phyloP scores from a whole-genome alignment of 192 early-diverging fungal species.

The Rhizophagus prolifer region DNA sequence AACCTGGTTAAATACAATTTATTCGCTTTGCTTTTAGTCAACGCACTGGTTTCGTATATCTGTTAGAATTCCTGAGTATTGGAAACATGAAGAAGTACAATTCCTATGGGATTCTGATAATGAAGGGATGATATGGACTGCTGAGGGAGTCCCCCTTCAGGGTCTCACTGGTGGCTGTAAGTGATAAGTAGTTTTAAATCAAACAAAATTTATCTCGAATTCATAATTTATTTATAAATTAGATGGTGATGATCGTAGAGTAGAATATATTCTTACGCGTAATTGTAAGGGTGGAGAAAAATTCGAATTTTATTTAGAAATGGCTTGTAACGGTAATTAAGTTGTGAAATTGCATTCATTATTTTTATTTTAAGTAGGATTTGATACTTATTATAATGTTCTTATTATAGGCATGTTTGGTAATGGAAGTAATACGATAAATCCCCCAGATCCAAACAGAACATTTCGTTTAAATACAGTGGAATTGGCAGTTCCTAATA shows the following conservation, averaged over 20 bases:
- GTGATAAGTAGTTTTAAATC: not conserved
- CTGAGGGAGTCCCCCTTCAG: constrained; percentile 75
- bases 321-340: constrained; percentile 77
- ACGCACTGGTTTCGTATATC: constrained; percentile 76
- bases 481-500: constrained; percentile 72
- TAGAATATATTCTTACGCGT: constrained; percentile 51
- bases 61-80: constrained; percentile 69
- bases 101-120: constrained; percentile 84
- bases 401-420: constrained; percentile 69
- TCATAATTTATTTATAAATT: not conserved
- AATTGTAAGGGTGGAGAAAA: constrained; percentile 52
- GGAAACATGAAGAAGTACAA: constrained; percentile 74
- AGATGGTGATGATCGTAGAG: constrained; percentile 51
- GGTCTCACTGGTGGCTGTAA: constrained; percentile 87
- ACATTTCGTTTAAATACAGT: constrained; percentile 61
- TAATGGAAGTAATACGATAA: constrained; percentile 62
- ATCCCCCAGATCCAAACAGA: constrained; percentile 67
- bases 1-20: constrained; percentile 13
- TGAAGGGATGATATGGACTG: constrained; percentile 91
- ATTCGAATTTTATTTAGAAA: constrained; percentile 81
- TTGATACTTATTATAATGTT: not conserved
- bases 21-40: constrained; percentile 43
- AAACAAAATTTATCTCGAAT: not conserved
- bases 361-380: not conserved
- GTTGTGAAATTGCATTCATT: not conserved